Evolutionary conservation across 1,284 basidiomycete genomes (phyloP).

Genomic region (Moesziomyces parantarcticus): DNA sequence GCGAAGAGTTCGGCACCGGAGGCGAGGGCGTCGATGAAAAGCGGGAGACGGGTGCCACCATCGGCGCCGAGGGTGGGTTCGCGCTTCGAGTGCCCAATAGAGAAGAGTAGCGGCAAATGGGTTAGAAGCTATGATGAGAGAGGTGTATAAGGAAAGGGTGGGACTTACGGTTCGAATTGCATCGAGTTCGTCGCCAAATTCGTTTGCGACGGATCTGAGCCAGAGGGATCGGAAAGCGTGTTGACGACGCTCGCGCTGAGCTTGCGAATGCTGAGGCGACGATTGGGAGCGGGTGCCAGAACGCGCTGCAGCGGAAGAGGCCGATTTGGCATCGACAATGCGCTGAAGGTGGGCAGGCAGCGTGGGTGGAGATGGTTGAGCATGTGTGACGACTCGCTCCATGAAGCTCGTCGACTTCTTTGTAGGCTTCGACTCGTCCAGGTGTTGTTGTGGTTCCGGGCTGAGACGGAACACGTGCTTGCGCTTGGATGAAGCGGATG

Average conservation of each 20-base stretch:
- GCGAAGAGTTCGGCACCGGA: conserved; percentile 48
- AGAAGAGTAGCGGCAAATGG: conserved; percentile 1
- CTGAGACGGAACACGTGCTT: conserved; percentile 29
- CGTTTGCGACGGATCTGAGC: conserved; percentile 56
- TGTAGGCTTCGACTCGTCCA: not conserved
- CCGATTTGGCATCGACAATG: conserved; percentile 24
- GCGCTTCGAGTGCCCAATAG: conserved; percentile 8
- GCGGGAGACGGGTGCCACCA: conserved; percentile 47
- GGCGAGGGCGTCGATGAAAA: conserved; percentile 56
- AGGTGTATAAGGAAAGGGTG: not conserved
- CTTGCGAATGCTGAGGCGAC: conserved; percentile 13
- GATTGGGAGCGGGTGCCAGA: not conserved
- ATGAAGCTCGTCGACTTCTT: conserved; percentile 3
- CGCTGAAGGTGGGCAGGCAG: conserved; percentile 20
- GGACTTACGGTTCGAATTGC: conserved; percentile 42
- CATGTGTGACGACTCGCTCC: not conserved
- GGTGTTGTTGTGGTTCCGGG: conserved; percentile 14
- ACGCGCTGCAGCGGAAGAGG: conserved; percentile 4
- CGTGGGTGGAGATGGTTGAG: conserved; percentile 1
- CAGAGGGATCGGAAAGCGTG: conserved; percentile 50
- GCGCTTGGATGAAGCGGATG: not conserved
- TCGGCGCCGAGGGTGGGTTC: conserved; percentile 50
- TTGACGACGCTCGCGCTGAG: conserved; percentile 22
- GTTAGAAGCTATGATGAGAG: conserved; percentile 1
- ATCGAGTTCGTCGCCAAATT: conserved; percentile 57